A percentile compares a stretch with the other conserved stretches of the same genome.
Conservation (phyloP, 495 filamentous ascomycete genomes). For the Astrothelium macrocarpum region DNA sequence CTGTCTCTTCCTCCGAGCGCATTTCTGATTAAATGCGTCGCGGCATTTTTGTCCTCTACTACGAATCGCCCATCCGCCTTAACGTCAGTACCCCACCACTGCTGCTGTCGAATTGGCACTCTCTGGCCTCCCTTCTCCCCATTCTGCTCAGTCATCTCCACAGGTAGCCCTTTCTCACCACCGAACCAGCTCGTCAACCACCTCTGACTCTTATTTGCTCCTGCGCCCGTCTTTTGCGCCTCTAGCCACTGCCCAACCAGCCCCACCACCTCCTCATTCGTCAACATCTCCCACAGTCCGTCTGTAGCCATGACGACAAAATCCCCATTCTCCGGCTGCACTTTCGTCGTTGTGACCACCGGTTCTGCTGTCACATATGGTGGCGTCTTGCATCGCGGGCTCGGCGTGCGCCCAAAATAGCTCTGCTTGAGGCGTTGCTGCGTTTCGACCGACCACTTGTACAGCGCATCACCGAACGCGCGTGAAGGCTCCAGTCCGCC, state of each 20-base stretch:
- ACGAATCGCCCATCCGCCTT: constrained; percentile 69
- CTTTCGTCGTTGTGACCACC: constrained; percentile 86
- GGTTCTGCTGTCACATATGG: constrained; percentile 98
- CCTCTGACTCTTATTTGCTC: constrained; percentile 21
- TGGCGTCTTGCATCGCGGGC: constrained; percentile 69
- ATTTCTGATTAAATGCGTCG: constrained; percentile 91
- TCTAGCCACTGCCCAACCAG: constrained; percentile 96
- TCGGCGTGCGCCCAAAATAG: constrained; percentile 75
- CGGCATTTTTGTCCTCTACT: constrained; percentile 91
- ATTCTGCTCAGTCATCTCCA: constrained; percentile 42
- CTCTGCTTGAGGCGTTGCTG: constrained; percentile 68
- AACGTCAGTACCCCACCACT: constrained; percentile 66
- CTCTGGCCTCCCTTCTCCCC: constrained; percentile 36
- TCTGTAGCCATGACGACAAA: constrained; percentile 97
- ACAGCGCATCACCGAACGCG: constrained; percentile 90
- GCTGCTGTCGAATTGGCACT: constrained; percentile 72
- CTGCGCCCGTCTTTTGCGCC: constrained; percentile 30
- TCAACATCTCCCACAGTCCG: constrained; percentile 98
- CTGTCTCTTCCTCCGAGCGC: constrained; percentile 87
- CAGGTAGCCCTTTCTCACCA: constrained; percentile 43
- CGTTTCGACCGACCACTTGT: constrained; percentile 86
- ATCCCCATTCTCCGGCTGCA: constrained; percentile 82
- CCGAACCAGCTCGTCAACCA: constrained; percentile 51
- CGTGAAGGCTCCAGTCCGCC: constrained; percentile 85
- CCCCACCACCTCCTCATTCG: constrained; percentile 95